Base-by-base conservation (phyloP, 2,329 filamentous ascomycete species). In the Mariannaea elegans region DNA sequence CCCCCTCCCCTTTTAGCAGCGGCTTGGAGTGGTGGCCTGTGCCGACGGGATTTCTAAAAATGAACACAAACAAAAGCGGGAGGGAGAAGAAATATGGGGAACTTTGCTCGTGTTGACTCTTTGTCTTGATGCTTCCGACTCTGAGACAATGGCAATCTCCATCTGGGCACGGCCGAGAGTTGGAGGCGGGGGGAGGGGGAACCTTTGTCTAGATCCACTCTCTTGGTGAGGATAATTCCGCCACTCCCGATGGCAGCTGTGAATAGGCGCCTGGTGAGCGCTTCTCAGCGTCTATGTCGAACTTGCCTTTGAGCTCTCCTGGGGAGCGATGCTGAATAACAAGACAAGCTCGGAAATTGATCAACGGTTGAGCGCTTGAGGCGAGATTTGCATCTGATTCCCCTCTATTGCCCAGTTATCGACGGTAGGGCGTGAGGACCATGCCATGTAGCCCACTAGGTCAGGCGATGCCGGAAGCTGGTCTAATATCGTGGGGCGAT, bases 21-120 rank as follows among this genome's bases (percentile, higher is more conserved):
- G 19, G 27, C 31, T 12, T 7, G 18, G 21, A 16, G 21, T n/a
- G 36, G 7, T 57, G 53, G 58, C 24, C 44, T 46, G 60, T 67
- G 59, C 64, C 58, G 47, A 23, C 16, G 19, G 21, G 39, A 13
- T 19, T 65, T 63, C 68, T 68, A 70, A 70, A 69, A 70, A 69
- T 61, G 63, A 56, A 46, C 52, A 42, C 14, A 44, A 14, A 42
- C 6, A 24, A n/a, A 32, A 18, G 14, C 10, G 47, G 9, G 24
- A 18, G 14, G 47, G 10, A 32, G 21, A 10, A 14, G 14, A 51
- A 56, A 54, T 29, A 39, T 60, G 55, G 48, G 14, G 51, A 55
- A 10, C 16, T 32, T 24, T 31, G 16, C 16, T 19, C 7, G 48
- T 32, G 32, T 18, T 27, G 18, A 13, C 18, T n/a, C 8, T 45